A percentile compares a stretch with the other conserved stretches of the same genome.
phyloP scores from a whole-genome alignment of 2,329 filamentous ascomycete species.

The Claviceps digitariae region DNA sequence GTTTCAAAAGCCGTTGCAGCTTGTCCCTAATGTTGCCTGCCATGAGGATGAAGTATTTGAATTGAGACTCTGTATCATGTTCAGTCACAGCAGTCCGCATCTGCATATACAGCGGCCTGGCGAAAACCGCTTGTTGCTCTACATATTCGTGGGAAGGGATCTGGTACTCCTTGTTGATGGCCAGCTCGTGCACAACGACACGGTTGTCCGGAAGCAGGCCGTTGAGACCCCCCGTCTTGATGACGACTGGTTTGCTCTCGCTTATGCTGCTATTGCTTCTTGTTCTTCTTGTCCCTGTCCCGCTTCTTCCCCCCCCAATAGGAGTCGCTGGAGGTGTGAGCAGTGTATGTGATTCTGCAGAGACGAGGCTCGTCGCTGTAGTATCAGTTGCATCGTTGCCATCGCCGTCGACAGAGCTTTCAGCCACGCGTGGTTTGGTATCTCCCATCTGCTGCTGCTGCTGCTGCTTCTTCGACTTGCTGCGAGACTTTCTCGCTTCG shows the following conservation, averaged over 20 bases:
- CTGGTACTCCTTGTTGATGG: conserved; percentile 65
- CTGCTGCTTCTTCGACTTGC: conserved; percentile 41
- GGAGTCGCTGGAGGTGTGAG: conserved; percentile 41
- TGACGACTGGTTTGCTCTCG: conserved; percentile 22
- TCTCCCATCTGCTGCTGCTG: conserved; percentile 40
- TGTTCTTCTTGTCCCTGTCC: too few species aligned
- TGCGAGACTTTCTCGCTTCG: conserved; percentile 51
- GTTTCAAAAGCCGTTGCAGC: conserved; percentile 56
- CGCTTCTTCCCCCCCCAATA: conserved; percentile 16
- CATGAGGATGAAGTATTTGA: conserved; percentile 55
- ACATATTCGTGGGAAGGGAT: conserved; percentile 49
- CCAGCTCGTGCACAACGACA: conserved; percentile 63
- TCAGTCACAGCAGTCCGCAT: conserved; percentile 52
- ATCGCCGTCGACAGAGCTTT: conserved; percentile 20
- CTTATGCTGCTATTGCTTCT: conserved; percentile 4
- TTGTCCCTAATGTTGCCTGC: conserved; percentile 59
- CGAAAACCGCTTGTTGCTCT: conserved; percentile 38
- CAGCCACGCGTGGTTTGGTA: conserved; percentile 53
- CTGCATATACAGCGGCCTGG: conserved; percentile 38
- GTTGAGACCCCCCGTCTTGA: conserved; percentile 30
- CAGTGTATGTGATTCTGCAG: conserved; percentile 31
- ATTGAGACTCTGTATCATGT: conserved; percentile 50
- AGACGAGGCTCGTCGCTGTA: conserved; percentile 23
- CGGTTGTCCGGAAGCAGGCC: conserved; percentile 58
- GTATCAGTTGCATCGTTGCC: conserved; percentile 21